Evolutionary conservation across 1,284 basidiomycete genomes (phyloP).

Genomic region (Apiotrichum gamsii): DNA sequence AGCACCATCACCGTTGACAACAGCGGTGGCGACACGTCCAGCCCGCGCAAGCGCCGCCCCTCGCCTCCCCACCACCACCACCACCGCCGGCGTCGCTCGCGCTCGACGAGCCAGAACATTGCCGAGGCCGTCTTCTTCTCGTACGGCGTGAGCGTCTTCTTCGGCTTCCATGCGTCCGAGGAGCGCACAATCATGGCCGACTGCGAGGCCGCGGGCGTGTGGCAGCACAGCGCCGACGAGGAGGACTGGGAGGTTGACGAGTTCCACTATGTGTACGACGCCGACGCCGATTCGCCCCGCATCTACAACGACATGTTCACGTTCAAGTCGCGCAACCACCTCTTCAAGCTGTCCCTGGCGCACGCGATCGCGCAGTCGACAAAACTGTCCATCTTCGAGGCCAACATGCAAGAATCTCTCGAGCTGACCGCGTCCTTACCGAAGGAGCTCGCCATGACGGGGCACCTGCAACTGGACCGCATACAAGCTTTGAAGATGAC

Average conservation of each 20-base stretch:
- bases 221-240: conserved; percentile 55
- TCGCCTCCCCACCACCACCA: conserved; percentile 2
- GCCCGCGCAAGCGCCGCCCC: conserved; percentile 2
- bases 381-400: conserved; percentile 81
- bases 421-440: conserved; percentile 78
- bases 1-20: background rate
- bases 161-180: conserved; percentile 68
- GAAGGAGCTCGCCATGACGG: conserved; percentile 71
- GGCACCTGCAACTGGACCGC: conserved; percentile 69
- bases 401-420: conserved; percentile 69
- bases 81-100: conserved; percentile 7
- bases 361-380: conserved; percentile 94
- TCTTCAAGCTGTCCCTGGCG: conserved; percentile 69
- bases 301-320: conserved; percentile 63
- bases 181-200: conserved; percentile 77
- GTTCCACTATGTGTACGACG: conserved; percentile 84
- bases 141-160: conserved; percentile 74
- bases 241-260: conserved; percentile 83
- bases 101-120: conserved; percentile 40
- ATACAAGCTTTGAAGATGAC: conserved; percentile 81
- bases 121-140: conserved; percentile 82
- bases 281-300: conserved; percentile 71
- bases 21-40: background rate
- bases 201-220: conserved; percentile 62
- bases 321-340: conserved; percentile 77